A percentile compares a stretch with the other conserved stretches of the same genome.
Evolutionary conservation across 257 asterid genomes (phyloP).

Genomic region (Linderniella brevidens): DNA sequence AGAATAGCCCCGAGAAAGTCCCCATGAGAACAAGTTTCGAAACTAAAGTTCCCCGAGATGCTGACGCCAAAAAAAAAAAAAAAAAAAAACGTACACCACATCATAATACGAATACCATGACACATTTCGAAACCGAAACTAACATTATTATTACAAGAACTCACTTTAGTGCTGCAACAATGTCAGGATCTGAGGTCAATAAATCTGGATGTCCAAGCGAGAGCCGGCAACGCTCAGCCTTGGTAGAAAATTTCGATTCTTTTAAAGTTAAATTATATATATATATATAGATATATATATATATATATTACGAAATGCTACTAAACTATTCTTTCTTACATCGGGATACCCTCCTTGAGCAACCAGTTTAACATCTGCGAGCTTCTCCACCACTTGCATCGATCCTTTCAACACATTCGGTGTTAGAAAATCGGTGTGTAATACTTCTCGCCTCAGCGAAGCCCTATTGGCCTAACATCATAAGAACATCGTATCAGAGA

Average conservation of each 20-base stretch:
- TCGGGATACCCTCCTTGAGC: conserved; percentile 93
- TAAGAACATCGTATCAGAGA: background rate
- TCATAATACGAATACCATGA: too few species aligned
- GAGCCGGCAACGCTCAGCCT: conserved; percentile 96
- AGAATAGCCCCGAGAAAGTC: conserved; percentile 93
- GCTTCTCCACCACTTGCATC: conserved; percentile 34
- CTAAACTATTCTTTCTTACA: conserved; percentile 23
- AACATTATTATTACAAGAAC: background rate
- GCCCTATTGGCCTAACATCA: conserved; percentile 57
- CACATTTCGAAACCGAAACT: background rate
- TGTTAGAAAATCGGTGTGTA: conserved; percentile 73
- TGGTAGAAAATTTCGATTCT: background rate
- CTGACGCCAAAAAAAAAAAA: conserved; percentile 21
- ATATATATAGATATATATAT: too few species aligned
- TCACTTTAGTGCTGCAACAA: conserved; percentile 75
- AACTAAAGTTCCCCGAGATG: conserved; percentile 76
- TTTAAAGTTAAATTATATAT: conserved; percentile 8
- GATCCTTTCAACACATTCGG: conserved; percentile 72
- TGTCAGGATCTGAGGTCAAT: conserved; percentile 57
- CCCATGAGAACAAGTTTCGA: conserved; percentile 72
- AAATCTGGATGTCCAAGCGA: conserved; percentile 76
- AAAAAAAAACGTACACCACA: conserved; percentile 7
- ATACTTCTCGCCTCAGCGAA: conserved; percentile 51
- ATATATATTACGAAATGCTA: too few species aligned
- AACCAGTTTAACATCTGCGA: conserved; percentile 47